phyloP scores from a whole-genome alignment of 2,329 filamentous ascomycete species.

The Metarhizium sp. region DNA sequence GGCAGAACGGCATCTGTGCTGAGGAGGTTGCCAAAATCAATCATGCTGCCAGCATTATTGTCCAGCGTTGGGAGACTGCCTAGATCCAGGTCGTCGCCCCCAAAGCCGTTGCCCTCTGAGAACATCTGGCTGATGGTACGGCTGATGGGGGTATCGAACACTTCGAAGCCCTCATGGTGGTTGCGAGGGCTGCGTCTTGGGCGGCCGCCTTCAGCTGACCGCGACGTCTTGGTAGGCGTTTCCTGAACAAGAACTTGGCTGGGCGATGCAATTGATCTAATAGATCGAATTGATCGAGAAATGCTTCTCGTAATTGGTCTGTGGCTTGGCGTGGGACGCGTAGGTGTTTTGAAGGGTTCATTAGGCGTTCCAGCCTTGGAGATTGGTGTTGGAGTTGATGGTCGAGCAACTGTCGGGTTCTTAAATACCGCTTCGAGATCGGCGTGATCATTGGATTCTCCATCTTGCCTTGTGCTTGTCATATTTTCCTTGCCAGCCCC shows the following conservation, averaged over 20 bases:
- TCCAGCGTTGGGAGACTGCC: constrained; percentile 28
- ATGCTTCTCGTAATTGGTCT: constrained; percentile 53
- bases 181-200: constrained; percentile 35
- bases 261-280: constrained; percentile 34
- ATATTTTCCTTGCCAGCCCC: constrained; percentile 35
- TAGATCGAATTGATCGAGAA: constrained; percentile 44
- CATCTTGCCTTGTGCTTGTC: constrained; percentile 11
- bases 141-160: constrained; percentile 49
- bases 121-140: constrained; percentile 55
- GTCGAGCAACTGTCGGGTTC: constrained; percentile 35
- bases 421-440: constrained; percentile 59
- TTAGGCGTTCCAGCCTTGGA: constrained; percentile 27
- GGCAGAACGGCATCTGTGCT: constrained; percentile 37
- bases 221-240: constrained; percentile 39
- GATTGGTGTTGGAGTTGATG: constrained; percentile 44
- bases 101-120: constrained; percentile 42
- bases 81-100: constrained; percentile 35
- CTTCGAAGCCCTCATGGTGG: constrained; percentile 26
- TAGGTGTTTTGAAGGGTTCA: constrained; percentile 51
- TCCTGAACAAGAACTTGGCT: constrained; percentile 32
- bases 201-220: constrained; percentile 21
- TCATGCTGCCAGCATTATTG: constrained; percentile 21
- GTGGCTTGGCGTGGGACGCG: constrained; percentile 50
- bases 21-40: constrained; percentile 41
- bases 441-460: constrained; percentile 31